These are phyloP conservation scores for Staphylotrichum tortipilum DNA, from an alignment of 495 filamentous ascomycete species.

Conservation along the genomic window DNA sequence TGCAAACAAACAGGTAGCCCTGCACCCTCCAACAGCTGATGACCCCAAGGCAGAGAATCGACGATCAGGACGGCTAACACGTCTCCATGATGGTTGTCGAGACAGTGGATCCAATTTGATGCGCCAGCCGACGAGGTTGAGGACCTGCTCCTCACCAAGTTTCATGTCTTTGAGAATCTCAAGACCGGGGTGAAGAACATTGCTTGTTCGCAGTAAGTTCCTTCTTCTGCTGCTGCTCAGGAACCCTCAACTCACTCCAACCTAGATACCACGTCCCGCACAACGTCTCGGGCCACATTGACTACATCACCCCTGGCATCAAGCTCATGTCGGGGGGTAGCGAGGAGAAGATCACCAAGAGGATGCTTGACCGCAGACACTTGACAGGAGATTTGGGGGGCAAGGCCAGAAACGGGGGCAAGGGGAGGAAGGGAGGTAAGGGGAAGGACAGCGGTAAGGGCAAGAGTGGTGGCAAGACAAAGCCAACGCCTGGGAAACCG, in stretches of 20 bases:
- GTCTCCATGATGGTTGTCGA: background rate
- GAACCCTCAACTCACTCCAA: background rate
- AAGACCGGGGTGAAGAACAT: conserved; percentile 20
- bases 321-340: conserved; percentile 24
- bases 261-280: conserved; percentile 44
- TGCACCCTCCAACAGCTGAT: background rate
- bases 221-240: background rate
- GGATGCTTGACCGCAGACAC: background rate
- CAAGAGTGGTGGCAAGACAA: background rate
- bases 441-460: background rate
- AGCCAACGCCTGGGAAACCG: background rate
- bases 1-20: conserved; percentile 24
- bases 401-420: background rate
- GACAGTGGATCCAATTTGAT: conserved; percentile 45
- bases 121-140: conserved; percentile 46
- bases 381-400: background rate
- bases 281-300: conserved; percentile 45
- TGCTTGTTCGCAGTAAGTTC: conserved; percentile 19
- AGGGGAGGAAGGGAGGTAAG: background rate
- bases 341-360: conserved; percentile 9
- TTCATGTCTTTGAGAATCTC: conserved; percentile 44
- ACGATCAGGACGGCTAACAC: background rate
- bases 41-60: too few species aligned
- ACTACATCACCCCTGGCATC: conserved; percentile 51
- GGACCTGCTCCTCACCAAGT: conserved; percentile 45